These are phyloP conservation scores for Mycena venus DNA, from an alignment of 768 basidiomycete species.

Conservation along the genomic window DNA sequence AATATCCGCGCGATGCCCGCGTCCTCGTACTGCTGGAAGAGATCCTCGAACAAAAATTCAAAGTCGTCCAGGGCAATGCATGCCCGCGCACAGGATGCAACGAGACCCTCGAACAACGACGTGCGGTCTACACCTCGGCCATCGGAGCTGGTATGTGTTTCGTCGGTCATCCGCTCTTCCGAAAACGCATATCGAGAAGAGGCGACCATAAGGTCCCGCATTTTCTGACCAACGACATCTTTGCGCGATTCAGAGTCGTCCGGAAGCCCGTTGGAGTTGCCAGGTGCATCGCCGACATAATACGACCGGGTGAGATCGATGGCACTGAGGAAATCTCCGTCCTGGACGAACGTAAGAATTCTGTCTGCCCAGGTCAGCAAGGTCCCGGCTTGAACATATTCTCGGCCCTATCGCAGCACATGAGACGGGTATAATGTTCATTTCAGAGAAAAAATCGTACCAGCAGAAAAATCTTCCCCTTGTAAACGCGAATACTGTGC, in stretches of 20 bases:
- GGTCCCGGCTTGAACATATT: slow-evolving; percentile 83
- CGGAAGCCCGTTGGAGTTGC: slow-evolving; percentile 91
- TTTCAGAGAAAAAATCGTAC: slow-evolving; percentile 61
- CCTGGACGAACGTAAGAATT: slow-evolving; percentile 84
- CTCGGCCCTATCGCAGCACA: slow-evolving; percentile 62
- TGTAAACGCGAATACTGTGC: slow-evolving; percentile 85
- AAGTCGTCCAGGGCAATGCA: slow-evolving; percentile 85
- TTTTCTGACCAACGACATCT: slow-evolving; percentile 77
- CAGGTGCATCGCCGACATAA: slow-evolving; percentile 83
- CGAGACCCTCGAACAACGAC: slow-evolving; percentile 89
- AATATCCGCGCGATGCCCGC: slow-evolving; percentile 89
- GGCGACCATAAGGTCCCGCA: slow-evolving; percentile 88
- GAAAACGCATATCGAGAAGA: slow-evolving; percentile 94
- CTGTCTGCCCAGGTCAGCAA: slow-evolving; percentile 96
- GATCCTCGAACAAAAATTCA: slow-evolving; percentile 93
- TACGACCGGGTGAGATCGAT: slow-evolving; percentile 89
- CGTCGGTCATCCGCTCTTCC: slow-evolving; percentile 93
- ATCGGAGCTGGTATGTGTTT: slow-evolving; percentile 84
- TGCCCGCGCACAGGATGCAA: slow-evolving; percentile 80
- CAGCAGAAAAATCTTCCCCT: slow-evolving; percentile 91
- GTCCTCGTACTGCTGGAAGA: slow-evolving; percentile 91
- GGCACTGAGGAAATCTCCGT: slow-evolving; percentile 90
- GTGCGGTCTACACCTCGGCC: slow-evolving; percentile 95
- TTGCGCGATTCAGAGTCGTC: slow-evolving; percentile 69
- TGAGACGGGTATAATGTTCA: not conserved